Evolutionary conservation across 2,329 filamentous ascomycete genomes (phyloP).

Genomic region (Neonectria neomacrospora): DNA sequence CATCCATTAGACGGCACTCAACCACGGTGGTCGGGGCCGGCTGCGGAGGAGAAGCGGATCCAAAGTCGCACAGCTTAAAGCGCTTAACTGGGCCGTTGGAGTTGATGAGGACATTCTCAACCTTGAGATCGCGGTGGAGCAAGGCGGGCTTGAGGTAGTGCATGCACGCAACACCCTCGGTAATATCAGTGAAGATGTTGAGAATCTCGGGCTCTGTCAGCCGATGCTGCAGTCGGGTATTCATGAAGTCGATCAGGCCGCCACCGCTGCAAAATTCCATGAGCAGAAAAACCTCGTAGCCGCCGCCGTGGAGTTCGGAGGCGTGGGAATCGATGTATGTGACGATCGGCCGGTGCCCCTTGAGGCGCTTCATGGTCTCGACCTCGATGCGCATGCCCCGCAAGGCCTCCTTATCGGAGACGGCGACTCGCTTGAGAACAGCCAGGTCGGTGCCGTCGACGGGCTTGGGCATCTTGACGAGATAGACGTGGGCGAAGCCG

Average conservation of each 20-base stretch:
- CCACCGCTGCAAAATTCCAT: constrained; percentile 98
- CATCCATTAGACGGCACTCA: constrained; percentile 92
- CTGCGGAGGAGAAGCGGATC: constrained; percentile 85
- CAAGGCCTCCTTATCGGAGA: constrained; percentile 93
- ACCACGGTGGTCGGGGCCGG: constrained; percentile 86
- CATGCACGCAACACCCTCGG: constrained; percentile 98
- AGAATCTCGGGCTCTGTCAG: constrained; percentile 97
- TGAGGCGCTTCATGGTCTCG: constrained; percentile 99
- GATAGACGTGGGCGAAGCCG: constrained; percentile 97
- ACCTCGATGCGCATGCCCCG: constrained; percentile 98
- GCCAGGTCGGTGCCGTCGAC: constrained; percentile 82
- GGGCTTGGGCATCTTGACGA: constrained; percentile 84
- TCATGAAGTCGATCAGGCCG: constrained; percentile 99
- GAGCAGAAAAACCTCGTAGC: constrained; percentile 96
- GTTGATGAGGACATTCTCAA: constrained; percentile 96
- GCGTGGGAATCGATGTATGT: constrained; percentile 99
- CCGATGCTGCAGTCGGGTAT: constrained; percentile 94
- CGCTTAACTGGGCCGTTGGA: constrained; percentile 71
- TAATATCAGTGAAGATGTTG: constrained; percentile 95
- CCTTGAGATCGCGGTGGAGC: constrained; percentile 94
- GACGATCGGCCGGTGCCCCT: constrained; percentile 95
- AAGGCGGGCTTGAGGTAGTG: constrained; percentile 96
- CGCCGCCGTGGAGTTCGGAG: constrained; percentile 89
- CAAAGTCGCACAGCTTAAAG: constrained; percentile 99
- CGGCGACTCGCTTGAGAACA: constrained; percentile 93